These are phyloP conservation scores for Halteria grandinella DNA, from an alignment of 73 alveolate species.

Conservation along the genomic window DNA sequence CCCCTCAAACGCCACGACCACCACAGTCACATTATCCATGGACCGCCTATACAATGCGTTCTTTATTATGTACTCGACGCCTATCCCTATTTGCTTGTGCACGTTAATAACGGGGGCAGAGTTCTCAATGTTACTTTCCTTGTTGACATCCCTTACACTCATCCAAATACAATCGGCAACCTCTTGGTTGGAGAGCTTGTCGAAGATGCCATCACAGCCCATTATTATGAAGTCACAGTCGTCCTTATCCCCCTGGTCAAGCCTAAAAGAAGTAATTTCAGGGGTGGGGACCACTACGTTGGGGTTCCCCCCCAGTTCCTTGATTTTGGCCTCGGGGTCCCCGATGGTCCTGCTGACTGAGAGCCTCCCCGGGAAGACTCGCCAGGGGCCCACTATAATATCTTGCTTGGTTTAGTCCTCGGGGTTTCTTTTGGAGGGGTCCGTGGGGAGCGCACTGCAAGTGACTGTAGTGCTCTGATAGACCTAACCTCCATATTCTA, in stretches of 20 bases:
- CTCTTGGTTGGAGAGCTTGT: constrained; percentile 88
- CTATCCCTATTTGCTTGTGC: constrained; percentile 72
- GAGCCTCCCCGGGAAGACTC: constrained; percentile 94
- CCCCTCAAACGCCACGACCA: constrained; percentile 71
- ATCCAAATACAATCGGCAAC: constrained; percentile 80
- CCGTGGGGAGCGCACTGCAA: not conserved
- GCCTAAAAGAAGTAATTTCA: constrained; percentile 86
- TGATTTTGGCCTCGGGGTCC: constrained; percentile 94
- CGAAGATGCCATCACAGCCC: constrained; percentile 95
- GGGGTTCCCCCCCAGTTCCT: constrained; percentile 96
- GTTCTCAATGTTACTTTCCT: no score
- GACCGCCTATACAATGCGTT: constrained; percentile 74
- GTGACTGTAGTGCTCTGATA: constrained; percentile 56
- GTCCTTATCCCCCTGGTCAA: constrained; percentile 66
- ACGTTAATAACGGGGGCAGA: not conserved
- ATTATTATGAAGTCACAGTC: constrained; percentile 75
- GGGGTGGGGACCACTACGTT: constrained; percentile 94
- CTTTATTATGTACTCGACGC: constrained; percentile 74
- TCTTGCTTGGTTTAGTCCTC: constrained; percentile 12
- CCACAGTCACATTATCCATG: constrained; percentile 83
- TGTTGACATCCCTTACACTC: not conserved
- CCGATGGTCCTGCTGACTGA: constrained; percentile 97
- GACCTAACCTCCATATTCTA: constrained; percentile 87
- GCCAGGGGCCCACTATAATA: constrained; percentile 82
- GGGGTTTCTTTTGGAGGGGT: not conserved